Evolutionary conservation across 257 asterid genomes (phyloP), one percentile per base, ranked within the genome.

Genomic region (Oldenlandia corymbosa): DNA sequence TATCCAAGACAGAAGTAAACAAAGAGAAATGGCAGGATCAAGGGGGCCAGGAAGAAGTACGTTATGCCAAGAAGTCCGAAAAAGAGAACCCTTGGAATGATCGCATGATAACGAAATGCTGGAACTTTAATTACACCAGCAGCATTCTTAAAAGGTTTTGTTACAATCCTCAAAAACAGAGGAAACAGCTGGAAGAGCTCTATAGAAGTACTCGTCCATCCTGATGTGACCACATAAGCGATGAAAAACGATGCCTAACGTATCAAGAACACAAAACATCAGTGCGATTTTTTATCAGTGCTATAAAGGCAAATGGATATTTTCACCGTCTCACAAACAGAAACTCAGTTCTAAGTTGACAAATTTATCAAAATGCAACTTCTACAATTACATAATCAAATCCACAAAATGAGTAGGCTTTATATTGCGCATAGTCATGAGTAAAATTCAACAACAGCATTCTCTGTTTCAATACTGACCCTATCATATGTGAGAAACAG

Each of bases 161-260:
- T 78, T 64, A 88, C 79, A 65, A 80, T 76, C 76, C 69, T 73
- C 78, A 75, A 71, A 68, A 91, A 67, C 49, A 91, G 88, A 60
- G 84, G 73, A 54, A 80, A 67, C 37, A 93, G 92, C 71, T 84
- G 96, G 64, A 91, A 70, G 78, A 91, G 88, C 71, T 91, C 98
- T 54, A 62, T 62, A 11, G 94, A 78, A 79, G 87, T 84, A 76
- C 94, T 81, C 60, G 95, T 90, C 98, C 98, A 91, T 58, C 98
- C 98, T 24, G 98, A 91, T 47, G 98, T 83, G 58, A 91, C 80
- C 41, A 85, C 87, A 65, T 88, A 88, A 52, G 95, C 90, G 76
- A 91, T 83, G 62, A 88, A 91, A 81, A 80, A 91, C 64, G 94
- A 80, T 47, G 96, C 95, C 97, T 88, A 88, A 73, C 73, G 65